Conservation (phyloP, 371 early-diverging fungal species). For the Mortierella sp. region DNA sequence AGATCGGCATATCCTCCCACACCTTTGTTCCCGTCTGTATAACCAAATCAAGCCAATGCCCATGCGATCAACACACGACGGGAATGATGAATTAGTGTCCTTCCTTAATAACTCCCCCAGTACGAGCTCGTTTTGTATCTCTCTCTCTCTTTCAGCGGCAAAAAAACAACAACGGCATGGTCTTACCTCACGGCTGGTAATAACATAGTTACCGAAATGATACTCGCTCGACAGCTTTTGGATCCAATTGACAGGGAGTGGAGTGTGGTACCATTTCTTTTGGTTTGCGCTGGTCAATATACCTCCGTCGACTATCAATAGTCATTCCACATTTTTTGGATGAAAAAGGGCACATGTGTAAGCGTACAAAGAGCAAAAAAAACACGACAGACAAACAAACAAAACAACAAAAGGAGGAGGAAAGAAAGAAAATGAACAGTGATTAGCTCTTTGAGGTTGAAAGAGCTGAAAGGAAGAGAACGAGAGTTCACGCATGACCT, state of each 20-base stretch:
- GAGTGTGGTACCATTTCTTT: conserved; percentile 46
- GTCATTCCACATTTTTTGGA: neutral
- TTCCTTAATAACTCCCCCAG: neutral
- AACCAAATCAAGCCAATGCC: neutral
- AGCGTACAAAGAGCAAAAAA: neutral
- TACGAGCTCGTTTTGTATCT: neutral
- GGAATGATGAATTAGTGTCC: neutral
- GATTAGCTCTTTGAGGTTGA: neutral
- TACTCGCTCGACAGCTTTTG: conserved; percentile 61
- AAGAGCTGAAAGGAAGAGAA: neutral
- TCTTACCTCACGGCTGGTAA: conserved; percentile 60
- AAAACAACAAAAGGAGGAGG: neutral
- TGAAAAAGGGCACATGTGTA: neutral
- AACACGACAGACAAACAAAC: neutral
- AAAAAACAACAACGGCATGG: too few species aligned
- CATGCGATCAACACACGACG: neutral
- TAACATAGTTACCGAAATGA: conserved; percentile 64
- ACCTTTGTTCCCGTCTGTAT: conserved; percentile 60
- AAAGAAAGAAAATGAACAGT: neutral
- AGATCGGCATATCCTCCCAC: conserved; percentile 71
- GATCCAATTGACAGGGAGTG: conserved; percentile 51
- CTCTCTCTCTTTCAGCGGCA: neutral
- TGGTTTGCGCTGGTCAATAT: conserved; percentile 52
- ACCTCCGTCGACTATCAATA: conserved; percentile 46
- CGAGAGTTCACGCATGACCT: neutral